These are phyloP conservation scores for Oryza glumipatula DNA, from an alignment of 176 grass and related monocot species.

Conservation along the genomic window DNA sequence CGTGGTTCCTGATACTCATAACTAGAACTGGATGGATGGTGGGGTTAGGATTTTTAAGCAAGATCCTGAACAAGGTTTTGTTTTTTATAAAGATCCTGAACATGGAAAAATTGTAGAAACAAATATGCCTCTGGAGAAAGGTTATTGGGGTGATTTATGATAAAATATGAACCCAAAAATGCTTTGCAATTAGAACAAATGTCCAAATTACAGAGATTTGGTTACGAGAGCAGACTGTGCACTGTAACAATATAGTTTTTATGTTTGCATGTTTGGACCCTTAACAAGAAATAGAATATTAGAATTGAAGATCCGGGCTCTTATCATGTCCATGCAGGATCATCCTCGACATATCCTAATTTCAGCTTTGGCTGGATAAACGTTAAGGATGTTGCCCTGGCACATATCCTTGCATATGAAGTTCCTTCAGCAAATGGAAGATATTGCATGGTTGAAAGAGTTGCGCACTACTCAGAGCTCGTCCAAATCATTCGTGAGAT, in stretches of 20 bases:
- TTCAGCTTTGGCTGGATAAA: slow-evolving; percentile 47
- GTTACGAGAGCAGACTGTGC: not conserved
- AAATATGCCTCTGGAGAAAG: not conserved
- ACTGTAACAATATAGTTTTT: not conserved
- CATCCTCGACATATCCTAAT: slow-evolving; percentile 55
- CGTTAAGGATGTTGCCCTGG: slow-evolving; percentile 64
- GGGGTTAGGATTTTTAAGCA: not conserved
- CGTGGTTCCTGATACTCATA: not conserved
- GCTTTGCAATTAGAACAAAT: not conserved
- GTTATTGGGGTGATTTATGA: not conserved
- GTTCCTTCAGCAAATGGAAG: slow-evolving; percentile 52
- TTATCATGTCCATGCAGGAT: slow-evolving; percentile 41
- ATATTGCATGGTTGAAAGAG: slow-evolving; percentile 65
- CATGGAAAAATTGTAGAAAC: not conserved
- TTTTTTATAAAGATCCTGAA: not conserved
- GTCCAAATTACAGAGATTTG: not conserved
- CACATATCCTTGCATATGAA: slow-evolving; percentile 62
- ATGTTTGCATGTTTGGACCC: not conserved
- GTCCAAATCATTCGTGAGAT: slow-evolving; percentile 41
- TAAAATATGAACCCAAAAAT: slow-evolving; percentile 11
- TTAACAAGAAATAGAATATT: not conserved
- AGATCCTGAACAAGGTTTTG: not conserved
- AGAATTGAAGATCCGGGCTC: not conserved
- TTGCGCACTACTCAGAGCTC: slow-evolving; percentile 46
- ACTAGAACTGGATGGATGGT: not conserved